Percentiles rank a stretch among this genome's conserved stretches.
Conservation (phyloP, 1,139 yeast genomes). For the Suhomyces atakaporum region DNA sequence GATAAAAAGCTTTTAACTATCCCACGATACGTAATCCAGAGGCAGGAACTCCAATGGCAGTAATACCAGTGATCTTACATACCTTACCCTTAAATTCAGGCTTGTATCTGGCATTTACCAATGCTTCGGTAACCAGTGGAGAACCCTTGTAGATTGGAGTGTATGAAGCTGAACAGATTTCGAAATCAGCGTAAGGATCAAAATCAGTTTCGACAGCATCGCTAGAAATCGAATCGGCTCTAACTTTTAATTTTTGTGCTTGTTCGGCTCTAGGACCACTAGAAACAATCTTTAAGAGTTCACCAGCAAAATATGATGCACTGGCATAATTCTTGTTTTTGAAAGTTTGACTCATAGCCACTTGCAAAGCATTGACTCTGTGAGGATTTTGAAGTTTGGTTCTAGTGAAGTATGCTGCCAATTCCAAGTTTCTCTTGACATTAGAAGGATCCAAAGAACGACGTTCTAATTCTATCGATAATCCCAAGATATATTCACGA, state of each 20-base stretch:
- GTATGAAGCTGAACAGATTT: constrained; percentile 80
- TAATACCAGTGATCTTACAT: constrained; percentile 74
- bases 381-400: constrained; percentile 82
- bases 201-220: constrained; percentile 91
- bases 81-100: constrained; percentile 73
- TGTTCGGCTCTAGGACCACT: constrained; percentile 85
- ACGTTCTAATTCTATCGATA: constrained; percentile 86
- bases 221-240: constrained; percentile 75
- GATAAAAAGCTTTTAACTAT: constrained; percentile 10
- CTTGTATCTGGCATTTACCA: constrained; percentile 89
- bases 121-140: constrained; percentile 72
- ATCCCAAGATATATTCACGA: constrained; percentile 88
- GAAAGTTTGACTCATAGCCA: constrained; percentile 92
- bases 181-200: constrained; percentile 89
- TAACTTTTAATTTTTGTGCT: constrained; percentile 78
- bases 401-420: constrained; percentile 93
- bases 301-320: constrained; percentile 88
- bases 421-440: constrained; percentile 82
- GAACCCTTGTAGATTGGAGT: constrained; percentile 87
- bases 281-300: constrained; percentile 67
- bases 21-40: constrained; percentile 74
- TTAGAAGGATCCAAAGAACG: constrained; percentile 73
- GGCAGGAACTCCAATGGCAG: constrained; percentile 92
- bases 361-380: constrained; percentile 84
- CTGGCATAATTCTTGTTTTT: constrained; percentile 83